Evolutionary conservation across 805 yeast species (phyloP).

Genomic region (Ogataea nakhonphanomensis): DNA sequence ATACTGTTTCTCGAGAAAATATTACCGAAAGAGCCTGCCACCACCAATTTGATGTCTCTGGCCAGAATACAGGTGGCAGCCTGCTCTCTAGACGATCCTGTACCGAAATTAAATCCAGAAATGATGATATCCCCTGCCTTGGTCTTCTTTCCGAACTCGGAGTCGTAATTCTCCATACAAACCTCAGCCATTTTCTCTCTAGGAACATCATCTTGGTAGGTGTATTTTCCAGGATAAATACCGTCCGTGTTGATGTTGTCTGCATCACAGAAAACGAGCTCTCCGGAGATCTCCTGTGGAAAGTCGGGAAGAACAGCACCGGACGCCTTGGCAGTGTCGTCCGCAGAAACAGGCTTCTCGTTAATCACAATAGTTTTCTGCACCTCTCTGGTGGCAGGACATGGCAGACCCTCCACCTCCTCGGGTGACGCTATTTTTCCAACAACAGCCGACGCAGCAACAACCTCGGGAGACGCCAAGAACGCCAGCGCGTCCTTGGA

Average conservation of each 20-base stretch:
- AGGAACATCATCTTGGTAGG: slow-evolving; percentile 96
- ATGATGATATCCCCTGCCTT: slow-evolving; percentile 82
- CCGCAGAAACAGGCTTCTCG: slow-evolving; percentile 24
- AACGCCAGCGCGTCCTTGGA: slow-evolving; percentile 94
- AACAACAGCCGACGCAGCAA: slow-evolving; percentile 95
- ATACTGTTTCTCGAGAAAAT: slow-evolving; percentile 94
- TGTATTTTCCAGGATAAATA: slow-evolving; percentile 97
- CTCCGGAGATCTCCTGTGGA: slow-evolving; percentile 88
- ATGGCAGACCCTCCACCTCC: slow-evolving; percentile 62
- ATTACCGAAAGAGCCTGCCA: slow-evolving; percentile 96
- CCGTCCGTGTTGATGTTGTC: slow-evolving; percentile 98
- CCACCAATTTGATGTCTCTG: slow-evolving; percentile 86
- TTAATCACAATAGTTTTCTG: slow-evolving; percentile 39
- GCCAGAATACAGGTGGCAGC: slow-evolving; percentile 99
- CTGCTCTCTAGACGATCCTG: slow-evolving; percentile 98
- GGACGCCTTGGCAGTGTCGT: slow-evolving; percentile 37
- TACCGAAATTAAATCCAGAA: slow-evolving; percentile 94
- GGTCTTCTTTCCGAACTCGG: slow-evolving; percentile 79
- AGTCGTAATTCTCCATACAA: slow-evolving; percentile 98
- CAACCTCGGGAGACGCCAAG: slow-evolving; percentile 96
- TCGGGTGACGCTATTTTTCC: slow-evolving; percentile 94
- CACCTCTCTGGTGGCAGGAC: slow-evolving; percentile 48
- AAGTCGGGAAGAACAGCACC: slow-evolving; percentile 86
- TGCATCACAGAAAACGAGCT: slow-evolving; percentile 91
- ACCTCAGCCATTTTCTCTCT: slow-evolving; percentile 97